Evolutionary conservation across 2,329 filamentous ascomycete species (phyloP), one percentile per base, ranked within the genome.

Genomic region (Hymenoscyphus scutula): DNA sequence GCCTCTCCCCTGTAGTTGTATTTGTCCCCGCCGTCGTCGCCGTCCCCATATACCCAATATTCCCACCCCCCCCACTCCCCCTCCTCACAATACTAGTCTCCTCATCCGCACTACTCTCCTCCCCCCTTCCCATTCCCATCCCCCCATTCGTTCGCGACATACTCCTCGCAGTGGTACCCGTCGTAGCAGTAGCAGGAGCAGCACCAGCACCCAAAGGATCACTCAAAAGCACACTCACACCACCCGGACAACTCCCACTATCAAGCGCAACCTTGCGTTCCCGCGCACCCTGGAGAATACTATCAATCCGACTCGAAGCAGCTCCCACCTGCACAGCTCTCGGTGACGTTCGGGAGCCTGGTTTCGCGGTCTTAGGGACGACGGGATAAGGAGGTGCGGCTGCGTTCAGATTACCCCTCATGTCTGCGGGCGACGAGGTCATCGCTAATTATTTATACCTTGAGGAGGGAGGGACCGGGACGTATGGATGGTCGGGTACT

Each of bases 51-150:
- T n/a, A 64, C 58, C 65, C 69, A 66, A 58, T 71, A 69, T 61
- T 71, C 70, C 62, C 65, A 63, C 51, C 62, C 60, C 56, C 61
- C 41, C 27, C 61, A n/a, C 62, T 58, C 27, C 63, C 38, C 53
- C 70, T 65, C 32, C 70, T 64, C 19, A 79, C 64, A 23, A 80
- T 79, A 37, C 73, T 74, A 23, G 78, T 80, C 59, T 69, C 67
- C 70, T 76, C 74, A 61, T 75, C 73, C 27, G 74, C 72, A 63
- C 71, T 72, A 25, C n/a, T n/a, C n/a, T n/a, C n/a, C n/a, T 68
- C 71, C 63, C 71, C 71, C 30, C 56, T 56, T 3, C 64, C 64
- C 13, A 38, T 8, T 2, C n/a, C 41, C 11, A n/a, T 23, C 7
- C 5, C 41, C 5, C 15, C 5, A n/a, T 23, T 25, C 8, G 7